Conservation (phyloP, 306 rosid genomes). For the Pueraria montana region DNA sequence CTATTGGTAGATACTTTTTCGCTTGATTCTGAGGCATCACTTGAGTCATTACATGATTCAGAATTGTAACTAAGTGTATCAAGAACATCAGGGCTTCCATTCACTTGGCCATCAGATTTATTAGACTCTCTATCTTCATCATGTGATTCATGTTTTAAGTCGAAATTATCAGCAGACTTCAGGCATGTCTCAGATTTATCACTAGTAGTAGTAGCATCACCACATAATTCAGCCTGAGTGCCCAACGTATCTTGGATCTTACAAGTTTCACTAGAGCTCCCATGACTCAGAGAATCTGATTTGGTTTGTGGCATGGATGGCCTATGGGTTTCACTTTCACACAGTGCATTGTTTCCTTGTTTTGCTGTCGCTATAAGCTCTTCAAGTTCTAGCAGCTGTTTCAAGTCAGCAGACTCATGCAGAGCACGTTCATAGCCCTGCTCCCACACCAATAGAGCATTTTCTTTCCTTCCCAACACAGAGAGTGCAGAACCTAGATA, state of each 20-base stretch:
- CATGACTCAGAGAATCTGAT: constrained; percentile 50
- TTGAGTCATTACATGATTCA: constrained; percentile 74
- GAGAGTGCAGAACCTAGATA: constrained; percentile 78
- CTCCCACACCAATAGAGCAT: constrained; percentile 89
- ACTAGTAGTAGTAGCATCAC: constrained; percentile 35
- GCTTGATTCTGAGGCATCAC: constrained; percentile 66
- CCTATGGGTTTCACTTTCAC: constrained; percentile 56
- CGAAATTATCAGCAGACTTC: constrained; percentile 55
- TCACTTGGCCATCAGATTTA: constrained; percentile 58
- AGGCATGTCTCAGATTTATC: constrained; percentile 62
- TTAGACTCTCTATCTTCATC: constrained; percentile 57
- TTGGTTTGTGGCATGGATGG: constrained; percentile 47
- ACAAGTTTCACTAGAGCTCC: constrained; percentile 49
- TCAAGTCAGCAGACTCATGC: constrained; percentile 78
- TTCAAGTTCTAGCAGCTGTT: constrained; percentile 90
- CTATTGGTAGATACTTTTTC: constrained; percentile 65
- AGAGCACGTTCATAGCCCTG: constrained; percentile 84
- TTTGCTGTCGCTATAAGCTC: constrained; percentile 73
- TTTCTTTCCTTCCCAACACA: constrained; percentile 82
- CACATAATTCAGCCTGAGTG: constrained; percentile 55
- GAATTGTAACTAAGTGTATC: constrained; percentile 63
- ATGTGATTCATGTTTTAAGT: constrained; percentile 51
- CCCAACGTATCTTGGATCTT: constrained; percentile 48
- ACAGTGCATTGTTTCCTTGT: constrained; percentile 48
- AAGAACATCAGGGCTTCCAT: constrained; percentile 64